Evolutionary conservation across 2,329 filamentous ascomycete genomes (phyloP).

Genomic region (Apiospora pterosperma): DNA sequence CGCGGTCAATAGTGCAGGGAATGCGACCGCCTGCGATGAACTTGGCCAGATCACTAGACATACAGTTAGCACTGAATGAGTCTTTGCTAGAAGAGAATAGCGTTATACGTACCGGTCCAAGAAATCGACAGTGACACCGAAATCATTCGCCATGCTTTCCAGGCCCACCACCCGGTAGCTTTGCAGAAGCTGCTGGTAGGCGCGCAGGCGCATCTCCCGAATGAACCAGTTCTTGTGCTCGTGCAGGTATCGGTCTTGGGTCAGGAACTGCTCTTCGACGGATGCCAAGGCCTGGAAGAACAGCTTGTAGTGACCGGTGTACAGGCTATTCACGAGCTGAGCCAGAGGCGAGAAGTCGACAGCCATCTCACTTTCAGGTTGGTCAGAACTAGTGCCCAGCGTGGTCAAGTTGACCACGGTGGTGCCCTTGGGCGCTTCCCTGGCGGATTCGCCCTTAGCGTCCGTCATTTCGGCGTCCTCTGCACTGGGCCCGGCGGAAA

Average conservation of each 20-base stretch:
- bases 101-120: slow-evolving; percentile 71
- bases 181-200: slow-evolving; percentile 95
- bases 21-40: slow-evolving; percentile 96
- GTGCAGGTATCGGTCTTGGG: slow-evolving; percentile 88
- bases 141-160: slow-evolving; percentile 94
- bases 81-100: background rate
- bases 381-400: slow-evolving; percentile 65
- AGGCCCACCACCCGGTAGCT: slow-evolving; percentile 97
- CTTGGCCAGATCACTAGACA: slow-evolving; percentile 78
- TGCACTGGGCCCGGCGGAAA: slow-evolving; percentile 77
- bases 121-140: slow-evolving; percentile 95
- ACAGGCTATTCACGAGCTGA: slow-evolving; percentile 84
- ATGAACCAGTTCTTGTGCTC: slow-evolving; percentile 98
- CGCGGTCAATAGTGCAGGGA: slow-evolving; percentile 94
- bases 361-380: slow-evolving; percentile 74
- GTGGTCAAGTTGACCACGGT: slow-evolving; percentile 86
- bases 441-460: slow-evolving; percentile 47
- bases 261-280: slow-evolving; percentile 92
- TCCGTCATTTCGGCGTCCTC: slow-evolving; percentile 72
- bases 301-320: slow-evolving; percentile 87
- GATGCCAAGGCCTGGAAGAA: slow-evolving; percentile 89
- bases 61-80: slow-evolving; percentile 6
- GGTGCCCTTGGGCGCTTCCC: slow-evolving; percentile 45
- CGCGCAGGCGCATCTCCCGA: slow-evolving; percentile 93
- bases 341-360: slow-evolving; percentile 89